These are phyloP conservation scores for Clarireedia sp. DNA, from an alignment of 2,329 filamentous ascomycete genomes.

Conservation along the genomic window DNA sequence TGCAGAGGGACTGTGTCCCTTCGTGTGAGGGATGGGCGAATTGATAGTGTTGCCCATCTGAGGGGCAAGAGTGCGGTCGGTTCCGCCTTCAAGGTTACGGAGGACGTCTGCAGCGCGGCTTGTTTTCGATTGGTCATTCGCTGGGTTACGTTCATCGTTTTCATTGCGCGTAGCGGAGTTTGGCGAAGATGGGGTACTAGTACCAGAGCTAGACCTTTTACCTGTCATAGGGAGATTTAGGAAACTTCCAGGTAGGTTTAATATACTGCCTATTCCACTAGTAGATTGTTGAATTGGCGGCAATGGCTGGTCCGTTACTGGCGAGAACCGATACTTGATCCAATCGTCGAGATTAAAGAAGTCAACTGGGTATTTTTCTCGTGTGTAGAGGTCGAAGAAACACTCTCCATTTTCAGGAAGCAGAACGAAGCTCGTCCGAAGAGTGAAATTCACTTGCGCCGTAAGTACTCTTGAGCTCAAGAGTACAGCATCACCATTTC, in stretches of 20 bases:
- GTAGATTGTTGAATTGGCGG: slow-evolving; percentile 39
- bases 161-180: slow-evolving; percentile 16
- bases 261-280: slow-evolving; percentile 33
- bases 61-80: slow-evolving; percentile 24
- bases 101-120: slow-evolving; percentile 22
- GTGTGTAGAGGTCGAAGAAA: slow-evolving; percentile 70
- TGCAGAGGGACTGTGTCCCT: slow-evolving; percentile 19
- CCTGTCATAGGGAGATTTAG: slow-evolving; percentile 25
- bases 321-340: slow-evolving; percentile 70
- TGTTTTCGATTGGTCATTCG: slow-evolving; percentile 19
- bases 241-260: slow-evolving; percentile 24
- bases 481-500: slow-evolving; percentile 87
- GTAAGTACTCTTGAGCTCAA: slow-evolving; percentile 85
- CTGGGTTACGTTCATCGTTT: slow-evolving; percentile 18
- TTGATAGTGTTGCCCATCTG: slow-evolving; percentile 21
- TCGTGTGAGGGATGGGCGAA: neutral
- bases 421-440: slow-evolving; percentile 77
- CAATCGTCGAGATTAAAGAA: slow-evolving; percentile 77
- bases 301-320: slow-evolving; percentile 61
- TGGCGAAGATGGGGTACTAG: slow-evolving; percentile 10
- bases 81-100: slow-evolving; percentile 20
- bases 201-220: slow-evolving; percentile 19
- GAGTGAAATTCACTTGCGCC: slow-evolving; percentile 86
- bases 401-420: slow-evolving; percentile 81
- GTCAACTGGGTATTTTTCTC: slow-evolving; percentile 72